A percentile compares a stretch with the other conserved stretches of the same genome.
Conservation (phyloP, 768 basidiomycete genomes). For the Pleurotus tuoliensis region DNA sequence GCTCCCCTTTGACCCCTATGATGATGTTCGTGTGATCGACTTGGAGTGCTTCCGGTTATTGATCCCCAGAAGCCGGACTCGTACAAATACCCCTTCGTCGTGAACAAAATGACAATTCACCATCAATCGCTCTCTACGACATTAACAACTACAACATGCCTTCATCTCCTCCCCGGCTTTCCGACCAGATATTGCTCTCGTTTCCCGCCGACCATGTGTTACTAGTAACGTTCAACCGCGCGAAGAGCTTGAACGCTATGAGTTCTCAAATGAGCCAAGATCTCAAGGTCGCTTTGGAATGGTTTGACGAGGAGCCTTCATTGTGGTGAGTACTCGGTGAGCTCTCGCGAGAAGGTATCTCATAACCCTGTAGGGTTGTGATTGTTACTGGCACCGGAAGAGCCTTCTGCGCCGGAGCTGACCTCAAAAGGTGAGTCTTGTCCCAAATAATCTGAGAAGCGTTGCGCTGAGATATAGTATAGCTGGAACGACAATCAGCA, state of each 20-base stretch:
- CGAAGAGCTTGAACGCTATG: conserved; percentile 71
- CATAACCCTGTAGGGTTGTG: conserved; percentile 49
- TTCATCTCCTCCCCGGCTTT: conserved; percentile 27
- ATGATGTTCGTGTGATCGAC: no score
- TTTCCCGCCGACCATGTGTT: conserved; percentile 47
- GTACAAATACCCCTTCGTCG: not conserved
- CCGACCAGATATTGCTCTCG: conserved; percentile 31
- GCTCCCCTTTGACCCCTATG: no score
- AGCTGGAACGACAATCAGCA: conserved; percentile 63
- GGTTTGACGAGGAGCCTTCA: conserved; percentile 70
- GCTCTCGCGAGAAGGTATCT: conserved; percentile 4
- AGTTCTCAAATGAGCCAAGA: conserved; percentile 53
- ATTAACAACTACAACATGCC: conserved; percentile 2
- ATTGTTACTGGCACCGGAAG: conserved; percentile 73
- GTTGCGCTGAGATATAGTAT: not conserved
- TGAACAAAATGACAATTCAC: not conserved
- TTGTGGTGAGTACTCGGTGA: conserved; percentile 55
- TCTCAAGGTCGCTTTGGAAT: conserved; percentile 50
- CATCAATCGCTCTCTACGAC: not conserved
- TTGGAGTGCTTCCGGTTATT: not conserved
- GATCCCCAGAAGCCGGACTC: not conserved
- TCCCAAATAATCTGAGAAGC: not conserved
- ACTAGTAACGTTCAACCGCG: conserved; percentile 62
- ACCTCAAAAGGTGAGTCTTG: conserved; percentile 61
- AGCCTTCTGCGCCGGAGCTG: conserved; percentile 77